Evolutionary conservation across 2,329 filamentous ascomycete genomes (phyloP), one percentile per base, ranked within the genome.

Genomic region (Talaromyces amestolkiae): DNA sequence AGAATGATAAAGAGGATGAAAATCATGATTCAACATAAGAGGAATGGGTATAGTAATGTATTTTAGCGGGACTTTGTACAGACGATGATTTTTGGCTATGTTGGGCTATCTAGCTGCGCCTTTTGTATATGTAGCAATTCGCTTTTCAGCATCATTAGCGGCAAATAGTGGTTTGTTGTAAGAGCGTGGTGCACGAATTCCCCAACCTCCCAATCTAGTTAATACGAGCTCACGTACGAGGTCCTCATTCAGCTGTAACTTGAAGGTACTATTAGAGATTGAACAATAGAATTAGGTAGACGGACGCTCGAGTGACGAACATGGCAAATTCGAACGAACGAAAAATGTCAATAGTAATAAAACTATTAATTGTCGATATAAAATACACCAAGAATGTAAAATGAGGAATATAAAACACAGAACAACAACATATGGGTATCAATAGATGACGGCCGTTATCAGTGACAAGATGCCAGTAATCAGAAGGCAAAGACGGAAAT

Each of bases 391-490:
- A 61, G 49, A 61, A 66, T 24, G 27, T 41, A 33, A 56, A 59
- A 17, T 45, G 51, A 19, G 43, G 19, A 51, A 27, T 31, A 27
- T 35, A 56, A 56, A 56, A 11, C 22, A 13, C 47, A 51, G 49
- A 33, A 63, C 47, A 54, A 37, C 8, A 63, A 27, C 51, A 63
- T 19, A 63, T 63, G 61, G 61, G 61, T 63, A 63, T 63, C 61
- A 63, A 33, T 43, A 37, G 51, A 58, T 56, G 61, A 56, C 61
- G 61, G 61, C 61, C 61, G 61, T 63, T 63, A 64, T 64, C 22
- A 60, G 43, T 37, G 22, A 49, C 41, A 27, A 59, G 27, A 45
- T 24, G 11, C 35, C 47, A 37, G 27, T 22, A 60, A 19, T 43
- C 22, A 53, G 22, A 65, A 53, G 58, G 43, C 27, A 24, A 35